Percentiles rank a stretch among this genome's conserved stretches.
Evolutionary conservation across 345 rosid genomes (phyloP).

Genomic region (Eutrema japonicum): DNA sequence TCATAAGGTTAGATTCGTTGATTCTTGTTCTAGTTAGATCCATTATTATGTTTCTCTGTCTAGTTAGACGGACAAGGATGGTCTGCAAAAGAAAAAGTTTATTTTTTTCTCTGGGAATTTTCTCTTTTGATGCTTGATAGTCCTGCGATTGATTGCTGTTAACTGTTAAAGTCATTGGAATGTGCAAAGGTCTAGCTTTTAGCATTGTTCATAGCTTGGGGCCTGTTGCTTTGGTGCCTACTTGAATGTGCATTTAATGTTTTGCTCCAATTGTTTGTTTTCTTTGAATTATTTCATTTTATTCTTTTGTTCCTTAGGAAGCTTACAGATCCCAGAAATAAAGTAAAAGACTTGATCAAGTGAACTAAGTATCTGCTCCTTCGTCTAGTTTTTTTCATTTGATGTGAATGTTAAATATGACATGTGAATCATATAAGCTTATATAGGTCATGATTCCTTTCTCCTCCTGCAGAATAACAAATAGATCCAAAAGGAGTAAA

Average conservation of each 20-base stretch:
- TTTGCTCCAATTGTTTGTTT: slow-evolving; percentile 25
- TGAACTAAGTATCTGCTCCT: slow-evolving; percentile 25
- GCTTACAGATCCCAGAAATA: slow-evolving; percentile 16
- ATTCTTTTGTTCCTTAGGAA: slow-evolving; percentile 23
- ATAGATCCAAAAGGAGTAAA: slow-evolving; percentile 24
- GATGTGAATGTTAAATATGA: slow-evolving; percentile 3
- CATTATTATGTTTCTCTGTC: slow-evolving; percentile 13
- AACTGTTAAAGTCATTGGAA: slow-evolving; percentile 30
- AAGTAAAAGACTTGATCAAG: slow-evolving; percentile 30
- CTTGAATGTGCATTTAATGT: slow-evolving; percentile 35
- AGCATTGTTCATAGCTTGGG: slow-evolving; percentile 37
- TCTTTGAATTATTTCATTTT: slow-evolving; percentile 1
- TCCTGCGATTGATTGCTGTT: slow-evolving; percentile 35
- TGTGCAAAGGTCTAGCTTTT: slow-evolving; percentile 33
- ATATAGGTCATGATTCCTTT: background rate
- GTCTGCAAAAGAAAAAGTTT: background rate
- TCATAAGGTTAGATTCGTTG: slow-evolving; percentile 10
- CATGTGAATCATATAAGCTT: slow-evolving; percentile 20
- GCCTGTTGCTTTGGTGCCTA: slow-evolving; percentile 25
- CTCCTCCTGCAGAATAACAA: slow-evolving; percentile 31
- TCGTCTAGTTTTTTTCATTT: background rate
- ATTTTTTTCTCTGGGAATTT: background rate
- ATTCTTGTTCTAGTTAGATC: slow-evolving; percentile 30
- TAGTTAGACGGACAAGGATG: slow-evolving; percentile 27
- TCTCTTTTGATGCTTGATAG: slow-evolving; percentile 37